Base-by-base conservation (phyloP, 768 basidiomycete species). In the Boletus reticuloceps region DNA sequence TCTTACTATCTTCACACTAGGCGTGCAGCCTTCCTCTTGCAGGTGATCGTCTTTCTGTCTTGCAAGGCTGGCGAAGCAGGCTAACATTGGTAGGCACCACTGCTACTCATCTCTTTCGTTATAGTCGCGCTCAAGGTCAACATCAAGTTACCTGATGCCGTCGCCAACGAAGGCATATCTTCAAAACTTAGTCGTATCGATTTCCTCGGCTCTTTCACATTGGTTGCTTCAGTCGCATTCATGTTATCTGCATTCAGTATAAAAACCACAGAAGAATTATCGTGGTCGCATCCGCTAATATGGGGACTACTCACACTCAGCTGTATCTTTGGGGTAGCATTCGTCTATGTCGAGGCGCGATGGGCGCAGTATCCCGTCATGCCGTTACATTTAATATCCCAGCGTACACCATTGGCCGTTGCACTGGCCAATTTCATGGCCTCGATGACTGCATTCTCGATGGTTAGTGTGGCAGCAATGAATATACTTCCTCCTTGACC, bases 321-420 rank as follows among this genome's bases (percentile, higher is more conserved):
- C 61, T 70, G 70, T 46, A 56, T 87, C 20, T 86, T 77, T 49
- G 76, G 77, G 11, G 59, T 75, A 7, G 63, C 77, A 3, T 98
- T 99, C 69, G 67, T 95, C 31, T 67, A 83, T 44, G 90, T 91
- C 25, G 96, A 99, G 73, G 84, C 84, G 53, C 77, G 80, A 60
- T 85, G 82, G 76, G 84, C 91, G 4, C 78, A 82, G 5, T 90
- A 88, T 68, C 97, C 97, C 16, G 88, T 98, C 49, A 88, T 99
- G 85, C 96, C 96, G 46, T 73, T 97, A 58, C 82, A 82, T 50
- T 74, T 95, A 53, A 80, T 95, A 34, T 82, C 79, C 32, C 83
- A 85, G 65, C 77, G 94, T 51, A 94, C 90, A 22, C 91, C 92
- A 6, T 71, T 94, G 19, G 87, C 89, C 12, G 84, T 94, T 29